Evolutionary conservation across 768 basidiomycete genomes (phyloP).

Genomic region (Clavaria fumosa): DNA sequence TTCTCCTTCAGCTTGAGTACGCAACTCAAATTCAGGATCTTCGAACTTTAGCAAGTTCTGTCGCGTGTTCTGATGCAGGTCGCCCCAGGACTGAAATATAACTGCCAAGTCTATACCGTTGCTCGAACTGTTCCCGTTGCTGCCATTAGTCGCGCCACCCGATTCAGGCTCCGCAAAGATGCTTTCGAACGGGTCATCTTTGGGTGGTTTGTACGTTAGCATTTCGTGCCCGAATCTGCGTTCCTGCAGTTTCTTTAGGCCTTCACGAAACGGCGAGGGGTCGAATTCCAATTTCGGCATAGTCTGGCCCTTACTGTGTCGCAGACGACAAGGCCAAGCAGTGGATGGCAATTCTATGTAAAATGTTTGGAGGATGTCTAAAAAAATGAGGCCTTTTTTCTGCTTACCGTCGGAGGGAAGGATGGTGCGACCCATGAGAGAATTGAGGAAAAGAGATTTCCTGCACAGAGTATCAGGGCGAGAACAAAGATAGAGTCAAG

Average conservation of each 20-base stretch:
- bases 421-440: conserved; percentile 2
- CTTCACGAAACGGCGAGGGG: neutral
- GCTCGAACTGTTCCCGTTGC: too few species aligned
- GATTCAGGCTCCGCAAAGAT: neutral
- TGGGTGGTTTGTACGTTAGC: neutral
- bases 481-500: neutral
- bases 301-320: neutral
- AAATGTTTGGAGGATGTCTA: conserved; percentile 1
- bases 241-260: neutral
- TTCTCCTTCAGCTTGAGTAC: neutral
- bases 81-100: neutral
- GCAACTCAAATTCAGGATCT: neutral
- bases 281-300: neutral
- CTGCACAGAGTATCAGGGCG: neutral
- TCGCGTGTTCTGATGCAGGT: neutral
- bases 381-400: neutral
- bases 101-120: neutral
- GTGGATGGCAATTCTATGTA: neutral
- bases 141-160: too few species aligned
- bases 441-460: conserved; percentile 3
- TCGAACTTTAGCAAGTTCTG: neutral
- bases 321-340: neutral
- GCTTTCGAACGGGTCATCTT: neutral
- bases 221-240: neutral
- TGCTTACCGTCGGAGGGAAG: conserved; percentile 4